Base-by-base conservation (phyloP, 2,329 filamentous ascomycete species). In the Phoma herbarum region DNA sequence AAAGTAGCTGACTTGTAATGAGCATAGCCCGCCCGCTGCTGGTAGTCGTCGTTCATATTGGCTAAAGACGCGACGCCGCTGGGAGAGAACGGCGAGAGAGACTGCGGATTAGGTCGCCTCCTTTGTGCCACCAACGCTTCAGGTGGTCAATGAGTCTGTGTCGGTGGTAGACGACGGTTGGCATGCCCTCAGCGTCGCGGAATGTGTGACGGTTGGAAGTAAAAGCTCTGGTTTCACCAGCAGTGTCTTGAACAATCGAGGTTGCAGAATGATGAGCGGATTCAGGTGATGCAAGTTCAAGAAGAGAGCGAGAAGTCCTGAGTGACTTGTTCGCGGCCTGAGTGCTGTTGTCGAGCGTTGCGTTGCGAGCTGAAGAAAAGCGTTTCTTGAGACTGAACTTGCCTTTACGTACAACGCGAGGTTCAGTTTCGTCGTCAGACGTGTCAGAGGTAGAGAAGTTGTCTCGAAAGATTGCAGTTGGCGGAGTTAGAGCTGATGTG, bases 401-500 rank as follows among this genome's bases (percentile, higher is more conserved):
- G 39, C 60, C 64, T 48, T 70, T 73, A 46, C 62, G 66, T 23
- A 69, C 59, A 2, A 65, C 59, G 4, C 52, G 63, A 29, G 59
- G 65, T 31, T 68, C 59, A 12, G 29, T 35, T 20, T 73, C 71
- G 58, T 73, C 72, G 60, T 74, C 71, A 41, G 67, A 72, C 5
- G 57, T 67, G 35, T 72, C 66, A 18, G 65, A 69, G 18, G 58
- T 44, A 37, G 68, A 69, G 42, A 70, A 62, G 46, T 70, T 59
- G 29, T 71, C 68, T 26, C 65, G 59, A 56, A 69, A 67, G 60
- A 69, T 66, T 18, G 64, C 63, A 29, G 71, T 65, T 11, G 81
- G 81, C 42, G 80, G 78, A 18, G 75, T 78, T 29, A 82, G 70
- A 45, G 77, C 77, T 50, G 79, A 80, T 10, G 79, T 81, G 25